Evolutionary conservation across 352 stramenopile species (phyloP).

Genomic region (Aphanomyces astaci): DNA sequence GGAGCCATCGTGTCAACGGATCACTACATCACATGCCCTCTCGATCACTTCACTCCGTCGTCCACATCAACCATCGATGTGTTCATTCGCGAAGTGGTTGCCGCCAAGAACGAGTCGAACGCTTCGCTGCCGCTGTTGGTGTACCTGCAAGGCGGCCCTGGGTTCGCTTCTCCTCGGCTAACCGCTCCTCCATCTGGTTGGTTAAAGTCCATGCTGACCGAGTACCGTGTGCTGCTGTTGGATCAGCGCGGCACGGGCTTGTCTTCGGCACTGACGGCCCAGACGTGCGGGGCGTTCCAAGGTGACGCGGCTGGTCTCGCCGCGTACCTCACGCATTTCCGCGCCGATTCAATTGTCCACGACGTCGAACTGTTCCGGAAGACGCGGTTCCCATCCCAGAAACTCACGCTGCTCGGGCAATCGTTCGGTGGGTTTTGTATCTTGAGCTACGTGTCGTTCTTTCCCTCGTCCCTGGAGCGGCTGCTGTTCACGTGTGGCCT

Average conservation of each 20-base stretch:
- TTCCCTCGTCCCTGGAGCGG: conserved; percentile 33
- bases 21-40: not conserved
- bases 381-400: conserved; percentile 30
- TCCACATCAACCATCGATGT: not conserved
- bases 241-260: conserved; percentile 65
- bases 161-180: conserved; percentile 28
- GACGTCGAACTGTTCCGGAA: conserved; percentile 57
- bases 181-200: conserved; percentile 28
- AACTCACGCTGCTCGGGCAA: conserved; percentile 38
- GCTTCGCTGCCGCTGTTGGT: conserved; percentile 26
- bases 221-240: conserved; percentile 49
- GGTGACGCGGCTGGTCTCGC: conserved; percentile 9
- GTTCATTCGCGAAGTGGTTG: conserved; percentile 10
- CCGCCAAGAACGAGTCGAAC: conserved; percentile 6
- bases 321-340: conserved; percentile 50
- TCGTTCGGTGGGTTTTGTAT: conserved; percentile 69
- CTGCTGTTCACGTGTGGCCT: conserved; percentile 59
- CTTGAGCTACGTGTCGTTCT: conserved; percentile 58
- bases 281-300: conserved; percentile 20
- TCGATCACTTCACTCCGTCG: conserved; percentile 9
- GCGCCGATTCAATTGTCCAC: conserved; percentile 53
- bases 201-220: conserved; percentile 36
- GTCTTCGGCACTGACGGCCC: conserved; percentile 51
- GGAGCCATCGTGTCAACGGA: not conserved
- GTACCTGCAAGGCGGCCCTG: conserved; percentile 46